Percentiles rank a stretch among this genome's conserved stretches.
Evolutionary conservation across 208 protist species (phyloP).

Genomic region (Acanthamoeba triangularis): DNA sequence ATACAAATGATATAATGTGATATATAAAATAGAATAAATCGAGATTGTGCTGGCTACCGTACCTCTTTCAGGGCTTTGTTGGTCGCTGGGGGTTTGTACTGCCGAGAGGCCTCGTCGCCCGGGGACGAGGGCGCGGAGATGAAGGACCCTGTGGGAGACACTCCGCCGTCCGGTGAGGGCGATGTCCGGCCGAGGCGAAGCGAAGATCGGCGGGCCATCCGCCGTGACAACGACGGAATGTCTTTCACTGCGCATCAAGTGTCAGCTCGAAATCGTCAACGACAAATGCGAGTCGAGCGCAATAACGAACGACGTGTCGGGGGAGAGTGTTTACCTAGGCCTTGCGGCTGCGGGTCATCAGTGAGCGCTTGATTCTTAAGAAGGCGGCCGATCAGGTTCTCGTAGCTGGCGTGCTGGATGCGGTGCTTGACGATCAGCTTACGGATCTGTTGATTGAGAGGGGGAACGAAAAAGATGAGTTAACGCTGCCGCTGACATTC

Average conservation of each 20-base stretch:
- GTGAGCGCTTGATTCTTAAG: slow-evolving; percentile 85
- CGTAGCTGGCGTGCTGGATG: slow-evolving; percentile 86
- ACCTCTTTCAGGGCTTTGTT: neutral
- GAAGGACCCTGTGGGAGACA: neutral
- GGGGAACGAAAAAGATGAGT: neutral
- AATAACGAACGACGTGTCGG: neutral
- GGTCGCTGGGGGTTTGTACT: neutral
- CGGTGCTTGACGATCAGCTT: slow-evolving; percentile 84
- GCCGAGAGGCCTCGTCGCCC: neutral
- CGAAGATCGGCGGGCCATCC: neutral
- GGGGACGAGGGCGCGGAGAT: neutral
- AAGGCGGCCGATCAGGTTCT: slow-evolving; percentile 83
- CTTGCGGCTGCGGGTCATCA: neutral
- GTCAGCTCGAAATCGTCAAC: no score
- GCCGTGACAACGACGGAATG: neutral
- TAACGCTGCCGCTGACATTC: neutral
- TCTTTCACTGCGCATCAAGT: neutral
- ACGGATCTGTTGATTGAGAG: slow-evolving; percentile 28
- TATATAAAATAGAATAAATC: neutral
- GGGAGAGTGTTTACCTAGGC: neutral
- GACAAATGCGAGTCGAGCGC: no score
- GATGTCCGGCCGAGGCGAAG: neutral
- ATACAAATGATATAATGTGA: neutral
- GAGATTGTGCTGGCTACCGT: neutral
- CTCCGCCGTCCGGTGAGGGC: neutral